A percentile compares a stretch with the other conserved stretches of the same genome.
These are phyloP conservation scores for Paecilomyces niveus DNA, from an alignment of 2,329 filamentous ascomycete species.

Conservation along the genomic window DNA sequence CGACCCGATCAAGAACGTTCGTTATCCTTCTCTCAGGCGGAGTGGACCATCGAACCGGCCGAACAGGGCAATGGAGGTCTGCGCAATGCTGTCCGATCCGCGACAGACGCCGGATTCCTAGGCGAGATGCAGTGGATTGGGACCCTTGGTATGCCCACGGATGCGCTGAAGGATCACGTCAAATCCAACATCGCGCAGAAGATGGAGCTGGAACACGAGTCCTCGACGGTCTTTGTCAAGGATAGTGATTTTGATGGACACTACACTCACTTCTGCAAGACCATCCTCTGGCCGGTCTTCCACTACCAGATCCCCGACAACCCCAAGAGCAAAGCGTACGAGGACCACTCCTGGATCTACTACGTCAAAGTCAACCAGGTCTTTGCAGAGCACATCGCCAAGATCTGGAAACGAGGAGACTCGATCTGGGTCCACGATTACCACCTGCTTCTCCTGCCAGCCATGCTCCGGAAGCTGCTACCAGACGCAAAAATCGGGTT, in stretches of 20 bases:
- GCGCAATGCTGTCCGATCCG: conserved; percentile 77
- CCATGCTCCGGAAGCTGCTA: conserved; percentile 76
- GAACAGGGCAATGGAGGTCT: conserved; percentile 91
- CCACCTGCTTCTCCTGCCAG: conserved; percentile 80
- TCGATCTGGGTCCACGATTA: conserved; percentile 96
- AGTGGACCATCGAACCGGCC: conserved; percentile 76
- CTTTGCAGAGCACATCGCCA: conserved; percentile 83
- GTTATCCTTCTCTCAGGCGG: conserved; percentile 61
- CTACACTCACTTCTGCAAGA: conserved; percentile 95
- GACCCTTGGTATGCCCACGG: conserved; percentile 88
- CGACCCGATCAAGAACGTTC: conserved; percentile 51
- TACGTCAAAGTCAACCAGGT: conserved; percentile 89
- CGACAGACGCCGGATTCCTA: conserved; percentile 60
- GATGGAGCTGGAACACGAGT: conserved; percentile 73
- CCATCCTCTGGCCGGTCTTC: conserved; percentile 94
- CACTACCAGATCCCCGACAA: conserved; percentile 98
- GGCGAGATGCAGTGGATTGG: conserved; percentile 83
- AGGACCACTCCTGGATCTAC: conserved; percentile 94
- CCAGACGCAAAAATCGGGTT: conserved; percentile 94
- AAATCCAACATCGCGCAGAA: conserved; percentile 78
- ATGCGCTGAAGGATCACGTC: conserved; percentile 67
- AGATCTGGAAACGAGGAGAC: conserved; percentile 89
- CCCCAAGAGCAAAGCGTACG: conserved; percentile 95
- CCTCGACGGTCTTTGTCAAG: conserved; percentile 74
- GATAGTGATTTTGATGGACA: conserved; percentile 93